Percentiles rank a stretch among this genome's conserved stretches.
phyloP scores from a whole-genome alignment of 2,329 filamentous ascomycete species.

The Talaromyces sp. region DNA sequence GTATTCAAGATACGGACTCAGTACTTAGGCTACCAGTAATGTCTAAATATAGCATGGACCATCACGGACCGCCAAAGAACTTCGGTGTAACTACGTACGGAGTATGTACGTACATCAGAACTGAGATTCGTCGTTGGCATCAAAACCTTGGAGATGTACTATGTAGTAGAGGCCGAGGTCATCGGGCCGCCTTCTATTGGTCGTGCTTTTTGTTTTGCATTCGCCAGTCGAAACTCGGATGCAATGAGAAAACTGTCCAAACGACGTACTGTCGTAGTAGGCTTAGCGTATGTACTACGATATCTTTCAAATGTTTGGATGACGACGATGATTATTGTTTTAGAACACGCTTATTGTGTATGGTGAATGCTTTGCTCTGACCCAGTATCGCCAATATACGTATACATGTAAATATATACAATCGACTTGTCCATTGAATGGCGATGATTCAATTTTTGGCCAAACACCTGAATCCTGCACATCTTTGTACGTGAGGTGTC shows the following conservation, averaged over 20 bases:
- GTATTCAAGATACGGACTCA: neutral
- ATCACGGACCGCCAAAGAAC: neutral
- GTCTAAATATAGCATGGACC: constrained; percentile 6
- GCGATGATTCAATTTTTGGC: neutral
- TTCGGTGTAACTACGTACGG: neutral
- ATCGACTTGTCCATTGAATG: neutral
- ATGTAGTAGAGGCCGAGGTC: neutral
- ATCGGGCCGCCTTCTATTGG: neutral
- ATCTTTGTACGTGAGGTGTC: neutral
- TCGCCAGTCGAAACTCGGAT: neutral
- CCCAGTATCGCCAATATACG: neutral
- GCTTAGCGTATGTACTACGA: neutral
- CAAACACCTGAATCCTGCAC: neutral
- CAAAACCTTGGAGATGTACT: neutral
- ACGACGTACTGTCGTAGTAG: neutral
- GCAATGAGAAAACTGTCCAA: too few species aligned
- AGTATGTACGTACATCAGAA: neutral
- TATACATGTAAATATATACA: neutral
- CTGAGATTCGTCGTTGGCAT: neutral
- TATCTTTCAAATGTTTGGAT: neutral
- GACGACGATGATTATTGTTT: neutral
- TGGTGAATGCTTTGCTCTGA: neutral
- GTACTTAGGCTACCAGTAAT: too few species aligned
- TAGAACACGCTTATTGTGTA: neutral
- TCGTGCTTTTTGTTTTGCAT: neutral